phyloP scores from a whole-genome alignment of 2,329 filamentous ascomycete genomes.

The Alternaria ethzedia region DNA sequence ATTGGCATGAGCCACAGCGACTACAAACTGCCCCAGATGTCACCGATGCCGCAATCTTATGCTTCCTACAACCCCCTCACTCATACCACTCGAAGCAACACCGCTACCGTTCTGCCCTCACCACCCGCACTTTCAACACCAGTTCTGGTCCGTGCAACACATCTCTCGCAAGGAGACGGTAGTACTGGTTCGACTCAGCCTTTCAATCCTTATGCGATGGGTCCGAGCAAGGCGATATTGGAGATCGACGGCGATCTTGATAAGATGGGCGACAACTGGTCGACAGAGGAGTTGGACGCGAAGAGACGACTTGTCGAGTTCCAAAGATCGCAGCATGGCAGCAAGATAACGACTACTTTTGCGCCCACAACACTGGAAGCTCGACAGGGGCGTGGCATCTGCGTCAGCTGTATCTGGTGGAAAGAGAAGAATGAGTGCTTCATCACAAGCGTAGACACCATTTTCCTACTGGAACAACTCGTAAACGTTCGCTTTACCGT shows the following conservation, averaged over 20 bases:
- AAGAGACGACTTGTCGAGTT: constrained; percentile 89
- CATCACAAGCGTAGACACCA: constrained; percentile 96
- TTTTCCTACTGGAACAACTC: constrained; percentile 89
- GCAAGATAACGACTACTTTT: constrained; percentile 81
- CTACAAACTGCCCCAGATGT: constrained; percentile 45
- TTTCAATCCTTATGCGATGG: constrained; percentile 79
- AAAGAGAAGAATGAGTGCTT: constrained; percentile 88
- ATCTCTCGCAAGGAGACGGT: constrained; percentile 60
- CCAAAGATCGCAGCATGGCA: constrained; percentile 79
- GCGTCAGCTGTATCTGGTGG: constrained; percentile 98
- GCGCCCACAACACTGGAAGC: constrained; percentile 79
- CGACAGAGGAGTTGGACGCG: constrained; percentile 76
- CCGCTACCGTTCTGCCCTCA: constrained; percentile 52
- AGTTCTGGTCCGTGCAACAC: constrained; percentile 71
- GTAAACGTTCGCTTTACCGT: constrained; percentile 88
- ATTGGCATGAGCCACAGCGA: constrained; percentile 33
- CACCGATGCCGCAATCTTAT: constrained; percentile 46
- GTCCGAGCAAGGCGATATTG: constrained; percentile 79
- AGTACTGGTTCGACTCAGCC: constrained; percentile 53
- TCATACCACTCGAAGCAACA: constrained; percentile 52
- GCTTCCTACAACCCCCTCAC: constrained; percentile 54
- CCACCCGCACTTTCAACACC: constrained; percentile 59
- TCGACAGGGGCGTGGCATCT: constrained; percentile 82
- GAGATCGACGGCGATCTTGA: constrained; percentile 87
- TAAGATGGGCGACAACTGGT: constrained; percentile 84